Evolutionary conservation across 805 yeast species (phyloP).

Genomic region (Kazachstania africana): DNA sequence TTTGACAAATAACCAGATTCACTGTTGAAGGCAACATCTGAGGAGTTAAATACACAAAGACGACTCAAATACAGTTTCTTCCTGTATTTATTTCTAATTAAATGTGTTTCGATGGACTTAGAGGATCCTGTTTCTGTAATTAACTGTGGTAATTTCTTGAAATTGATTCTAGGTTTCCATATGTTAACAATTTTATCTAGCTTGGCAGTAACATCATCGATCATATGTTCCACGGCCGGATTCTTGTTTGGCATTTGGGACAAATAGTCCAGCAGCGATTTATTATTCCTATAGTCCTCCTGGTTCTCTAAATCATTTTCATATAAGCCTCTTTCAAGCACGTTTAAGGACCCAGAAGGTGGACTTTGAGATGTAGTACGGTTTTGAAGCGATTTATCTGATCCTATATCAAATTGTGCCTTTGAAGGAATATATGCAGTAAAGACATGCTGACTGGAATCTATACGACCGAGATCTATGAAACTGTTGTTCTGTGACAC

Average conservation of each 20-base stretch:
- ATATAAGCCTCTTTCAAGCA: slow-evolving; percentile 15
- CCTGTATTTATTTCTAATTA: slow-evolving; percentile 20
- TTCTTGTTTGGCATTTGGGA: slow-evolving; percentile 6
- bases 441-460: no score
- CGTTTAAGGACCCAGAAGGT: no score
- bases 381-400: background rate
- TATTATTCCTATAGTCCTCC: slow-evolving; percentile 8
- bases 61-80: slow-evolving; percentile 14
- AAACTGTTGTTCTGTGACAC: background rate
- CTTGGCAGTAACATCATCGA: slow-evolving; percentile 10
- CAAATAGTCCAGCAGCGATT: slow-evolving; percentile 9
- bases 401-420: background rate
- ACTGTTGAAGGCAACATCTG: background rate
- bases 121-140: slow-evolving; percentile 1
- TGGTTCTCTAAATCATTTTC: slow-evolving; percentile 13
- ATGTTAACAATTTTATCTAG: slow-evolving; percentile 5
- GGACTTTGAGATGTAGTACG: background rate
- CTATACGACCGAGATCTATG: no score
- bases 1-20: slow-evolving; percentile 4
- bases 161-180: slow-evolving; percentile 16
- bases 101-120: slow-evolving; percentile 20
- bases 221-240: slow-evolving; percentile 5
- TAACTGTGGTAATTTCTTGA: slow-evolving; percentile 2
- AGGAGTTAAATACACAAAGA: slow-evolving; percentile 10
- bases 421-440: background rate